Base-by-base conservation (phyloP, 2,329 filamentous ascomycete genomes). In the Monilinia polystroma region DNA sequence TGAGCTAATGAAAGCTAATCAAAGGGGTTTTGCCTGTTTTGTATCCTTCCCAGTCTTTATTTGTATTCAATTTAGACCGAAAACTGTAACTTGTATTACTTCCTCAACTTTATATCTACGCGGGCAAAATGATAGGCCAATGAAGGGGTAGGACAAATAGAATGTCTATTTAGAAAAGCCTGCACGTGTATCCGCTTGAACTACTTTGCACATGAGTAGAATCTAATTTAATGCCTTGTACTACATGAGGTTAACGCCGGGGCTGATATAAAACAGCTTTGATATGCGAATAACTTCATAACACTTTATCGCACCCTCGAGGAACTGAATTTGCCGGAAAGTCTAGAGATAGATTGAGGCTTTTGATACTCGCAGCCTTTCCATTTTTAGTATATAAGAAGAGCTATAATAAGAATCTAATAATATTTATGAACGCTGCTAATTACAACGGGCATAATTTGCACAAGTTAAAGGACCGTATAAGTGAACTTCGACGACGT, bases 281-380 rank as follows among this genome's bases (percentile, higher is more conserved):
- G n/a, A 49, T 12, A 2, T 10, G 12, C 1, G 6, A 29, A 35
- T 35, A 29, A 1, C 18, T 23, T 35, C 6, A 5, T 35, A 5
- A 1, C 3, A 4, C 4, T 14, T 6, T 1, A 12, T 16, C 0
- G 2, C 1, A 20, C 18, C 12, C 6, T 10, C 3, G 26, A 16
- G 7, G 12, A 1, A 6, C 4, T 4, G 12, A 18, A 10, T 3
- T 3, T 35, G 6, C 4, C 7, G 3, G 12, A 12, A 20, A 4
- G 23, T n/a, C 3, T 23, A n/a, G 10, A 49, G 18, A 8, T 4
- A 23, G 10, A 3, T 5, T 5, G 18, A n/a, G 18, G 20, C 23
- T 20, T 43, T 43, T 5, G 1, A 16, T 16, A 14, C 4, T 43
- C 41, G 41, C 12, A 43, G 41, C 12, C 1, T 16, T 43, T 5